Evolutionary conservation across 2,329 filamentous ascomycete genomes (phyloP).

Genomic region (Sordariomycetes sp.): DNA sequence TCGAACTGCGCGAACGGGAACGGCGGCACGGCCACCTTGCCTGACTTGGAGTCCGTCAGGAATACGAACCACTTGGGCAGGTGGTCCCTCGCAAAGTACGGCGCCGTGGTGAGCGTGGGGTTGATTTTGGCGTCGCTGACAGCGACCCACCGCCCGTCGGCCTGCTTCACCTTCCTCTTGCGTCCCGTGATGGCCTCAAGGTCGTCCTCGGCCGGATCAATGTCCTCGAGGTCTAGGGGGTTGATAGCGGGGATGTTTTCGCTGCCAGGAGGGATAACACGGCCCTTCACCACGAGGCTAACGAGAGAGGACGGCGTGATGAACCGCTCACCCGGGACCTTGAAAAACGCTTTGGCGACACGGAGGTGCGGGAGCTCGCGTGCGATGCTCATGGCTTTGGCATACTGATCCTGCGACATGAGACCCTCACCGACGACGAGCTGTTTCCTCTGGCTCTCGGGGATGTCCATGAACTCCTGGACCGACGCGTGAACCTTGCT

Average conservation of each 20-base stretch:
- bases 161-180: slow-evolving; percentile 51
- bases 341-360: slow-evolving; percentile 93
- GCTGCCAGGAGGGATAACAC: slow-evolving; percentile 79
- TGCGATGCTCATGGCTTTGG: slow-evolving; percentile 61
- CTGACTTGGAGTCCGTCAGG: slow-evolving; percentile 84
- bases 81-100: slow-evolving; percentile 80
- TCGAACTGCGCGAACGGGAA: slow-evolving; percentile 93
- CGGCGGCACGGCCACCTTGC: slow-evolving; percentile 90
- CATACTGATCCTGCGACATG: slow-evolving; percentile 64
- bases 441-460: slow-evolving; percentile 59
- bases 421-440: slow-evolving; percentile 59
- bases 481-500: slow-evolving; percentile 64
- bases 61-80: slow-evolving; percentile 90
- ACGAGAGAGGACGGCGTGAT: slow-evolving; percentile 89
- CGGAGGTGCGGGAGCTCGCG: slow-evolving; percentile 73
- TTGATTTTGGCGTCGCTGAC: slow-evolving; percentile 54
- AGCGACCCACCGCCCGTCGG: slow-evolving; percentile 39
- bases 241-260: slow-evolving; percentile 61
- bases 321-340: slow-evolving; percentile 86
- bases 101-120: slow-evolving; percentile 79
- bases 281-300: slow-evolving; percentile 87
- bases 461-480: slow-evolving; percentile 78
- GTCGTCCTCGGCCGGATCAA: slow-evolving; percentile 88
- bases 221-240: slow-evolving; percentile 71
- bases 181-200: slow-evolving; percentile 72